These are phyloP conservation scores for Moesziomyces globuligerus DNA, from an alignment of 1,284 basidiomycete genomes.

Conservation along the genomic window DNA sequence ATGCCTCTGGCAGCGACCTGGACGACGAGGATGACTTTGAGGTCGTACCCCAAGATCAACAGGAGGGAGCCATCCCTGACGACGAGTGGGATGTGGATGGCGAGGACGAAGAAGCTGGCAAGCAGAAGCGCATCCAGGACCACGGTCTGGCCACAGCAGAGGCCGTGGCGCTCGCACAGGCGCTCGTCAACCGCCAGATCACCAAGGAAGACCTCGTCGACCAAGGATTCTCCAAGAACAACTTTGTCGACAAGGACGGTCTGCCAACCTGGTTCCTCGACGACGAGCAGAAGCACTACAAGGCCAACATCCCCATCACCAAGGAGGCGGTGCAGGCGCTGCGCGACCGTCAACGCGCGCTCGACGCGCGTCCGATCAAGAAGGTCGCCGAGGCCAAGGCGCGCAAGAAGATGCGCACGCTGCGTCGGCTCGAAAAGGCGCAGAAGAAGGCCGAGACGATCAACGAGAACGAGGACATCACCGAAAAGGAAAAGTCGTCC, in stretches of 20 bases:
- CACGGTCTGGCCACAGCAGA: constrained; percentile 88
- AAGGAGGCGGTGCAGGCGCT: constrained; percentile 92
- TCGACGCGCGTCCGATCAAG: constrained; percentile 98
- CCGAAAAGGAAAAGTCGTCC: constrained; percentile 89
- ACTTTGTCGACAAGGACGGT: constrained; percentile 85
- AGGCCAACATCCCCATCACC: constrained; percentile 92
- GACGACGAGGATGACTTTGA: constrained; percentile 61
- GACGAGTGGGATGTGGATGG: constrained; percentile 84
- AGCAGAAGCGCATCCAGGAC: constrained; percentile 78
- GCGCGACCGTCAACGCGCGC: constrained; percentile 87
- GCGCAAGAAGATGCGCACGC: constrained; percentile 91
- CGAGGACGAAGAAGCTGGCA: constrained; percentile 77
- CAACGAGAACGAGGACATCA: constrained; percentile 79
- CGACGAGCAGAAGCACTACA: constrained; percentile 93
- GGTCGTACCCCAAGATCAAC: constrained; percentile 60
- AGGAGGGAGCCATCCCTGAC: constrained; percentile 79
- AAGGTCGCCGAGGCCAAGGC: constrained; percentile 99
- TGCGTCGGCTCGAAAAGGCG: constrained; percentile 86
- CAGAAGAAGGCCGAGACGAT: constrained; percentile 97
- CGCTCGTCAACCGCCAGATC: constrained; percentile 88
- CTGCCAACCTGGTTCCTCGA: constrained; percentile 97
- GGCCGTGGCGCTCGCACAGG: constrained; percentile 89
- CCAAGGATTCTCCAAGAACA: constrained; percentile 92
- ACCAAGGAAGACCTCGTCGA: constrained; percentile 91
- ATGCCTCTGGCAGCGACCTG: constrained; percentile 16